phyloP scores from a whole-genome alignment of 805 yeast species.

The Isabelozyma rhagii region DNA sequence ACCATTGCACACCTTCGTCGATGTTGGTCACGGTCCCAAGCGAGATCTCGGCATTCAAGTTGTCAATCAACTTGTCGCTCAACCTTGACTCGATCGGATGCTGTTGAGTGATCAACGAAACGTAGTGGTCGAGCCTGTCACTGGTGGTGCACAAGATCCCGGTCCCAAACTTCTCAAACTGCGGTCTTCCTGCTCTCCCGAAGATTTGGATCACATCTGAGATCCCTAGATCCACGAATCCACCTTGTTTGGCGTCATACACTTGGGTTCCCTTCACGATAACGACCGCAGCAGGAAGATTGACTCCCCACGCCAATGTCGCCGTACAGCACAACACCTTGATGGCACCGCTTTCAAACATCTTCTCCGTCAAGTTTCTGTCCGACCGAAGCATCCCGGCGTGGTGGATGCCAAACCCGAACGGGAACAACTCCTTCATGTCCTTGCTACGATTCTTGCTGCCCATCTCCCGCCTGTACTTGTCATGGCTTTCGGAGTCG shows the following conservation, averaged over 20 bases:
- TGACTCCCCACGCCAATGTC: constrained; percentile 99
- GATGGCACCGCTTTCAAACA: constrained; percentile 82
- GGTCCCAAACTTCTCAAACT: constrained; percentile 86
- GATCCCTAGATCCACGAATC: constrained; percentile 87
- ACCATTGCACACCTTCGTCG: constrained; percentile 94
- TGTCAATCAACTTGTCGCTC: constrained; percentile 77
- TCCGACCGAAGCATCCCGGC: constrained; percentile 96
- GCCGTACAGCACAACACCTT: constrained; percentile 94
- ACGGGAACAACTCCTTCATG: constrained; percentile 69
- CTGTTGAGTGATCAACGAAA: constrained; percentile 87
- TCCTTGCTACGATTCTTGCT: constrained; percentile 72
- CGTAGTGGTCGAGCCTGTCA: constrained; percentile 81
- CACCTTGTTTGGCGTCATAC: constrained; percentile 92
- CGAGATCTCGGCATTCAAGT: constrained; percentile 93
- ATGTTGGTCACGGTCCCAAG: constrained; percentile 92
- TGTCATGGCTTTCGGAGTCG: constrained; percentile 37
- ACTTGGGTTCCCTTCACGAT: constrained; percentile 96
- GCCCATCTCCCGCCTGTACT: constrained; percentile 61
- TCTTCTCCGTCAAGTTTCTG: constrained; percentile 81
- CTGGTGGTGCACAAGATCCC: constrained; percentile 84
- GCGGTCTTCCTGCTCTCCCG: constrained; percentile 99
- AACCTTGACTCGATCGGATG: constrained; percentile 92
- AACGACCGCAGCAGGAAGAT: constrained; percentile 96
- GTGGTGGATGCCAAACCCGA: constrained; percentile 92
- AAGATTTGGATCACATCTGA: constrained; percentile 97